Percentiles rank a stretch among this genome's conserved stretches.
phyloP scores from a whole-genome alignment of 148 eudicot species.

The Diospyros kaki region DNA sequence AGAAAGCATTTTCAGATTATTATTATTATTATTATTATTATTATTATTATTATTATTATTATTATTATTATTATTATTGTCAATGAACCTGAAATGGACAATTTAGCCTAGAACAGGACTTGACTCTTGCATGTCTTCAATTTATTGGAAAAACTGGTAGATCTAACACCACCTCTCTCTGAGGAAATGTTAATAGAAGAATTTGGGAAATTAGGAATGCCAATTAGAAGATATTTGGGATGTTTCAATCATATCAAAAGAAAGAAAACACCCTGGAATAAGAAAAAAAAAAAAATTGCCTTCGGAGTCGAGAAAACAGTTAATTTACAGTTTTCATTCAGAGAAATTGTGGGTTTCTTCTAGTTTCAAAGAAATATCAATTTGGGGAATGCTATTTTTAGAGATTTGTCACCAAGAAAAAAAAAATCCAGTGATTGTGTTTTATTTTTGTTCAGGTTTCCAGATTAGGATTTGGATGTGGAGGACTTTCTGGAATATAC shows the following conservation, averaged over 20 bases:
- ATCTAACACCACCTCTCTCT: too few relatives aligned
- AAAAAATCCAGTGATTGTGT: background rate
- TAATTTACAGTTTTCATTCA: background rate
- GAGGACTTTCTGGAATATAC: slow-evolving; percentile 36
- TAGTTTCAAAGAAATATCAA: too few relatives aligned
- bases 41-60: too few relatives aligned
- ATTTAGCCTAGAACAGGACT: too few relatives aligned
- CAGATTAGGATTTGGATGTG: slow-evolving; percentile 45
- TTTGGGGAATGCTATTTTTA: too few relatives aligned
- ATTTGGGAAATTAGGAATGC: background rate
- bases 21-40: too few relatives aligned
- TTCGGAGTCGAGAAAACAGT: background rate
- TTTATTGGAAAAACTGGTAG: too few relatives aligned
- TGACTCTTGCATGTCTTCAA: too few relatives aligned
- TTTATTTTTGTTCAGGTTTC: slow-evolving; percentile 27
- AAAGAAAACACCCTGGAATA: background rate
- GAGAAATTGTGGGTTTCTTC: background rate
- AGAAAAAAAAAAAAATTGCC: background rate
- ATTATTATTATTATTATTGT: too few relatives aligned
- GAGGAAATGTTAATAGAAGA: background rate
- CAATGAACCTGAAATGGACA: too few relatives aligned
- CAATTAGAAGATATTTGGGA: background rate
- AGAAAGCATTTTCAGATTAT: too few relatives aligned
- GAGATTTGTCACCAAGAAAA: background rate
- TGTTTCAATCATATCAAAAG: background rate